Evolutionary conservation across 73 alveolate genomes (phyloP).

Genomic region (Uronychia setigera): DNA sequence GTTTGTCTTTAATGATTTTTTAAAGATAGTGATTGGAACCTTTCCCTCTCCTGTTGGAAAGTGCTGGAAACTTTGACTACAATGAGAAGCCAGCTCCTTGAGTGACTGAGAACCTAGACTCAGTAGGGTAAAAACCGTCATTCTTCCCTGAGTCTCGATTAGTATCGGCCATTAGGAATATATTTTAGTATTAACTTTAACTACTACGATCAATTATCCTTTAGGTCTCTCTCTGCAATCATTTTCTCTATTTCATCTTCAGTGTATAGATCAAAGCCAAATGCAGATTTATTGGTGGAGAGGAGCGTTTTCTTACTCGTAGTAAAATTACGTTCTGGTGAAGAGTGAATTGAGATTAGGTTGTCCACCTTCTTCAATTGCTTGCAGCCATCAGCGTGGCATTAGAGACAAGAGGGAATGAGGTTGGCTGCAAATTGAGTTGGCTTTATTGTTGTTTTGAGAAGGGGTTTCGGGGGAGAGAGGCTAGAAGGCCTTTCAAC

Average conservation of each 20-base stretch:
- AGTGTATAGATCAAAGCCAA: neutral
- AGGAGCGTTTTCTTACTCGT: neutral
- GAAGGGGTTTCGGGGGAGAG: neutral
- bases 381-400: neutral
- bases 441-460: neutral
- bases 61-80: too few species aligned
- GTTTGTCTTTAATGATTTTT: neutral
- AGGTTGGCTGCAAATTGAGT: neutral
- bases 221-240: too few species aligned
- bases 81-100: too few species aligned
- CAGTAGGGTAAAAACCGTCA: too few species aligned
- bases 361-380: neutral
- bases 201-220: too few species aligned
- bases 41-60: neutral
- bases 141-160: too few species aligned
- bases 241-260: neutral
- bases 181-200: too few species aligned
- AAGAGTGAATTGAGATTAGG: neutral
- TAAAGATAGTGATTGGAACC: neutral
- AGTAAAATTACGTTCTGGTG: neutral
- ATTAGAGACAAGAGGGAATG: neutral
- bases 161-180: too few species aligned
- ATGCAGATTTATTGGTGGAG: neutral
- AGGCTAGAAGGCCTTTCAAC: neutral
- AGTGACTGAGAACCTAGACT: too few species aligned